Percentiles rank a stretch among this genome's conserved stretches.
phyloP scores from a whole-genome alignment of 345 rosid genomes.

The Sonneratia caseolaris region DNA sequence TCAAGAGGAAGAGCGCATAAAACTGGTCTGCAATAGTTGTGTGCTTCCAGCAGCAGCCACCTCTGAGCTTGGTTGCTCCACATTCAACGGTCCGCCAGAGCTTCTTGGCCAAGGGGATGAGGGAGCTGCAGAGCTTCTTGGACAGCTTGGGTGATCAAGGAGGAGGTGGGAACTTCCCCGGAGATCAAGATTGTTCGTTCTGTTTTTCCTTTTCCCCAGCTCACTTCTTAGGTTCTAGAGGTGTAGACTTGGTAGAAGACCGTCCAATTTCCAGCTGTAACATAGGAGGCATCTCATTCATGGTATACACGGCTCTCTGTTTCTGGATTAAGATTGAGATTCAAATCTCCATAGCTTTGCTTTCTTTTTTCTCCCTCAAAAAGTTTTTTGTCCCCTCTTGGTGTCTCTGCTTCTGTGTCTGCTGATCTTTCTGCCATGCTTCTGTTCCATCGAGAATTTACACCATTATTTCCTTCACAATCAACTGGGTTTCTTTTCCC shows the following conservation, averaged over 20 bases:
- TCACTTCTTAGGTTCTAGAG: not conserved
- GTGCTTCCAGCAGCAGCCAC: constrained; percentile 63
- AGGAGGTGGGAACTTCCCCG: not conserved
- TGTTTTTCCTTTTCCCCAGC: not conserved
- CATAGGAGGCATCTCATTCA: not conserved
- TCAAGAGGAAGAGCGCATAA: constrained; percentile 81
- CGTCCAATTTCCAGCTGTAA: not conserved
- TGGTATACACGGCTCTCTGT: not conserved
- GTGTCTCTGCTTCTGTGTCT: no score
- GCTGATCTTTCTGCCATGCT: no score
- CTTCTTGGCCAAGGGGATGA: constrained; percentile 68
- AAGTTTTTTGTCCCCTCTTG: no score
- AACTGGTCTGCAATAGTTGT: constrained; percentile 65
- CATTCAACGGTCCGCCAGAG: constrained; percentile 55
- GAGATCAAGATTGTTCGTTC: not conserved
- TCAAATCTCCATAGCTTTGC: not conserved
- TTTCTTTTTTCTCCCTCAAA: no score
- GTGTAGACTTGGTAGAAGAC: not conserved
- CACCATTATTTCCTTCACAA: not conserved
- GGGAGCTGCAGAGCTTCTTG: constrained; percentile 62
- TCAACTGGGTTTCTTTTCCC: not conserved
- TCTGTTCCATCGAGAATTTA: not conserved
- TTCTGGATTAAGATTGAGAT: not conserved
- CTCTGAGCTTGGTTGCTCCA: constrained; percentile 62
- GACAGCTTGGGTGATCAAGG: constrained; percentile 29